phyloP scores from a whole-genome alignment of 768 basidiomycete species.

The Russula olivacea region DNA sequence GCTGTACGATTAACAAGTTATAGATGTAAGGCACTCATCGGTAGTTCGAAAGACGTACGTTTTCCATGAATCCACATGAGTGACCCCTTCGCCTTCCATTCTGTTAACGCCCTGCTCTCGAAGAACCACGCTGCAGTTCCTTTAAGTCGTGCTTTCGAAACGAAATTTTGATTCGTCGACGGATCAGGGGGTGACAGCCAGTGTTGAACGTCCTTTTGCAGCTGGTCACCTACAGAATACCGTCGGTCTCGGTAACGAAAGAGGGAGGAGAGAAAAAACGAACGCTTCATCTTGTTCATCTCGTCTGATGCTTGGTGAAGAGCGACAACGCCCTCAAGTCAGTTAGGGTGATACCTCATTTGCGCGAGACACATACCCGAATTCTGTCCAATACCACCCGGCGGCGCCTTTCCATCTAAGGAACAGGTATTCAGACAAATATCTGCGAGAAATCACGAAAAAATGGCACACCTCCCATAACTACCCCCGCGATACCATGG shows the following conservation, averaged over 20 bases:
- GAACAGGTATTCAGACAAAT: neutral
- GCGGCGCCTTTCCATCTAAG: neutral
- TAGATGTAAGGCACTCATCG: neutral
- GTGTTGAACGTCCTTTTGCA: neutral
- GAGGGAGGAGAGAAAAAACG: neutral
- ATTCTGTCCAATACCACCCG: neutral
- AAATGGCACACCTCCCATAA: neutral
- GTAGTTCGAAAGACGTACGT: neutral
- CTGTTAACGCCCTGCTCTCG: neutral
- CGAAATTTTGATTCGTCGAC: neutral
- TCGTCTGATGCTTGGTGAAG: neutral
- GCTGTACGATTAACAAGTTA: too few species aligned
- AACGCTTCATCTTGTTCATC: conserved; percentile 2
- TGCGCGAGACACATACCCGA: neutral
- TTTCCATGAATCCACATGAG: neutral
- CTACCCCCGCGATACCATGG: neutral
- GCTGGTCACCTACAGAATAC: neutral
- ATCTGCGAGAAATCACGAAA: neutral
- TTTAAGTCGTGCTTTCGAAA: neutral
- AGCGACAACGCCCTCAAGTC: neutral
- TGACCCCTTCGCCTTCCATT: neutral
- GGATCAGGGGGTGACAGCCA: neutral
- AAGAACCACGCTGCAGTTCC: neutral
- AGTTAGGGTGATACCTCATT: neutral
- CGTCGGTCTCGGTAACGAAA: neutral